Percentiles rank a stretch among this genome's conserved stretches.
phyloP scores from a whole-genome alignment of 1,139 yeast species.

The Magnusiomyces sp. region DNA sequence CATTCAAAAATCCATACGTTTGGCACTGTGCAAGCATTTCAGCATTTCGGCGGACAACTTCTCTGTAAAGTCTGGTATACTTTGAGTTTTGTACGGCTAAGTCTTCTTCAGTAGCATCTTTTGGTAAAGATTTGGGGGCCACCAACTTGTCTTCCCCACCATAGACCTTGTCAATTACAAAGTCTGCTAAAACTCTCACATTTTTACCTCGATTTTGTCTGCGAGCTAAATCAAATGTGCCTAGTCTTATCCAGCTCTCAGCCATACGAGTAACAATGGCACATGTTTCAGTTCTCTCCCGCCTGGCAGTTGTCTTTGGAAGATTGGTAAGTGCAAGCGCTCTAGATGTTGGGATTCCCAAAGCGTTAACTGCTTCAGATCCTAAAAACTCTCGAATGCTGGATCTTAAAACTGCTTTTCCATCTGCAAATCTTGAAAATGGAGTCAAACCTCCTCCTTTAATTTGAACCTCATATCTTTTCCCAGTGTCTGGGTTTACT shows the following conservation, averaged over 20 bases:
- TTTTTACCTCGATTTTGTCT: constrained; percentile 65
- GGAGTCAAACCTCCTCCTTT: constrained; percentile 94
- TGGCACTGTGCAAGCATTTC: constrained; percentile 79
- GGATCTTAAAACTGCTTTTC: constrained; percentile 84
- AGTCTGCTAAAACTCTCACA: constrained; percentile 56
- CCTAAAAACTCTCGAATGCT: constrained; percentile 81
- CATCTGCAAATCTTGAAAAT: constrained; percentile 90
- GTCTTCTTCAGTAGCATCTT: constrained; percentile 8
- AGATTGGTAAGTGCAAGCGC: constrained; percentile 65
- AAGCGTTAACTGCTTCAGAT: constrained; percentile 70
- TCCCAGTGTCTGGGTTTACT: constrained; percentile 33
- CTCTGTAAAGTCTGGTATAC: constrained; percentile 65
- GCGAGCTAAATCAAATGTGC: constrained; percentile 80
- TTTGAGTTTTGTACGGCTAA: constrained; percentile 29
- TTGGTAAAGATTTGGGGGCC: constrained; percentile 3
- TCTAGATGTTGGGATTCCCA: constrained; percentile 82
- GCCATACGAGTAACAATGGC: constrained; percentile 83
- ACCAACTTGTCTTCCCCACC: constrained; percentile 34
- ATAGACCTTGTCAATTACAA: constrained; percentile 60
- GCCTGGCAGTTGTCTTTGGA: constrained; percentile 69
- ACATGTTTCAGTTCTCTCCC: constrained; percentile 68
- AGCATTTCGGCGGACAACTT: constrained; percentile 66
- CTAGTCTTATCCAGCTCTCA: constrained; percentile 78
- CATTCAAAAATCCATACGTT: constrained; percentile 84
- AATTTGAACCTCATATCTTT: constrained; percentile 59